Percentiles rank a stretch among this genome's conserved stretches.
These are phyloP conservation scores for Aspergillus campestris DNA, from an alignment of 495 filamentous ascomycete genomes.

Conservation along the genomic window DNA sequence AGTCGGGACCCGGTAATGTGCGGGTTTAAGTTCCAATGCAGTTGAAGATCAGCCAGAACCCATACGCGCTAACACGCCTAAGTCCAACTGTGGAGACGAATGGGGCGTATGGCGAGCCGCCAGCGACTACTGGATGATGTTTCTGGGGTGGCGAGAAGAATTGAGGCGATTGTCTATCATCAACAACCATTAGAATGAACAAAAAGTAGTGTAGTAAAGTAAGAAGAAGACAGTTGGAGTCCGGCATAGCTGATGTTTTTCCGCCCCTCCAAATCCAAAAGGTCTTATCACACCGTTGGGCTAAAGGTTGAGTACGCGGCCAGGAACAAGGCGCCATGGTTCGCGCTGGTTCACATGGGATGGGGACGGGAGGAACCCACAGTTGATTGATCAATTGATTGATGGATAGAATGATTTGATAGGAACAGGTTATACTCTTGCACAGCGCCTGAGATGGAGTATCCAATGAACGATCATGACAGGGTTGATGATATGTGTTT, in stretches of 20 bases:
- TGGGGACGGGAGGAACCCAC: constrained; percentile 1
- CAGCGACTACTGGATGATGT: too few relatives aligned
- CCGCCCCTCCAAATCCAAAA: not conserved
- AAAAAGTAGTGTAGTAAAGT: too few relatives aligned
- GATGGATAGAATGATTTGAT: too few relatives aligned
- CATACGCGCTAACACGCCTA: constrained; percentile 3
- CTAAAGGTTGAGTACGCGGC: not conserved
- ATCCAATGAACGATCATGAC: not conserved
- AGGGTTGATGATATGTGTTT: too few relatives aligned
- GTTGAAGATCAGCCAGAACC: constrained; percentile 4
- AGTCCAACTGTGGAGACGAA: constrained; percentile 6
- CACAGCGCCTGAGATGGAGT: not conserved
- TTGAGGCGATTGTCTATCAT: too few relatives aligned
- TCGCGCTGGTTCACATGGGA: not conserved
- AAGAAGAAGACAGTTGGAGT: too few relatives aligned
- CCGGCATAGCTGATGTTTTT: too few relatives aligned
- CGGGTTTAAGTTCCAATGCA: constrained; percentile 3
- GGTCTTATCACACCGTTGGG: constrained; percentile 9
- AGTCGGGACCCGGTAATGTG: constrained; percentile 3
- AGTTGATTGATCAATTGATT: not conserved
- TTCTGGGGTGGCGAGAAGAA: too few relatives aligned
- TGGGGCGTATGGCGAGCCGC: not conserved
- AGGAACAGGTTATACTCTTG: too few relatives aligned
- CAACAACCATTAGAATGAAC: too few relatives aligned
- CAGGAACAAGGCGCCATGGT: too few relatives aligned